Evolutionary conservation across 75 land plant species (phyloP), one percentile per base, ranked within the genome.

Genomic region (Picea sitchensis): DNA sequence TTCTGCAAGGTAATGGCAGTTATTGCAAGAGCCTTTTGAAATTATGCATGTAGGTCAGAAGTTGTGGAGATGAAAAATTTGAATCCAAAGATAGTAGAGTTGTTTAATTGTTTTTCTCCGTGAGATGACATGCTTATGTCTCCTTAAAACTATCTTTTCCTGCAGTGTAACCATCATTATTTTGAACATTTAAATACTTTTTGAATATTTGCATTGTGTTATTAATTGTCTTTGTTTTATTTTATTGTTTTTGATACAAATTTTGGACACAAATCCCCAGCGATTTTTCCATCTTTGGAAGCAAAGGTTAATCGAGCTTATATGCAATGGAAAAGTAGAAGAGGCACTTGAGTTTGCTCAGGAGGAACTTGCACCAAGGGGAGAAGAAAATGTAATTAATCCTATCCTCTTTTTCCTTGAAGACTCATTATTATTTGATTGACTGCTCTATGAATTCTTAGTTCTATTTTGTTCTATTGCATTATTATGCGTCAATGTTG

Each of bases 261-360:
- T 96, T 59, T 78, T 96, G 84, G 99, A 96, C 78, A 96, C 99
- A 85, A 96, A 96, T 88, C 99, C 99, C 44, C 95, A 94, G 80
- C 88, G 94, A 0, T 96, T 94, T 87, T 96, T 96, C 83, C 99
- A 96, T 86, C 89, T 96, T 47, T 98, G 94, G 81, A 98, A 95
- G 77, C 99, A 96, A 83, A 91, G 94, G 68, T 83, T 96, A 77
- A 96, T 96, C 77, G 99, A 96, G 72, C 83, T 96, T 26, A 96
- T 96, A 61, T 85, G 99, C 13, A 81, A 84, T 82, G 98, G 95
- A 34, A 92, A 95, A 80, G 84, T 94, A n/a, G 98, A 92, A 80
- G 95, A 96, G 73, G 99, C 99, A 72, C 73, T 96, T 61, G 98
- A 94, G 77, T 96, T 96, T 87, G 99, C 99, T 41, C 99, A 96